phyloP scores from a whole-genome alignment of 139 green algal species.

The Closterium sp. region DNA sequence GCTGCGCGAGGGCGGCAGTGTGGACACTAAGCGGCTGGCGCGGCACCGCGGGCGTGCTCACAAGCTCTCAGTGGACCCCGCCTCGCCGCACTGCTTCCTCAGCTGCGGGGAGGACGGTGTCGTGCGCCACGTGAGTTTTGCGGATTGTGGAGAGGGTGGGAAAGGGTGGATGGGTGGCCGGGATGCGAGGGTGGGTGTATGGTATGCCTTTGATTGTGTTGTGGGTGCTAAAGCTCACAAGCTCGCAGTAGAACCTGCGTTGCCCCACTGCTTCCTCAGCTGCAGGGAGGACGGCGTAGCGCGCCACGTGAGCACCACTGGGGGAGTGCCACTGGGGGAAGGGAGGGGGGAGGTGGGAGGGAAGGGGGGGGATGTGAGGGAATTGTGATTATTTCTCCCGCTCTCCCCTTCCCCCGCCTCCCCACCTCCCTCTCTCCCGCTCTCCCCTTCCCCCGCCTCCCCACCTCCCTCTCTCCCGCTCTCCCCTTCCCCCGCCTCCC shows the following conservation, averaged over 20 bases:
- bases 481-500: neutral
- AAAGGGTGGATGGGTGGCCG: too few species aligned
- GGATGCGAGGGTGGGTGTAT: neutral
- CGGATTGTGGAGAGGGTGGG: too few species aligned
- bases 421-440: neutral
- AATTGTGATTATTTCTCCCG: too few species aligned
- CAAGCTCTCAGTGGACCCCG: slow-evolving; percentile 58
- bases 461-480: neutral
- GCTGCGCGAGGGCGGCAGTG: slow-evolving; percentile 45
- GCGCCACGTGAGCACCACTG: too few species aligned
- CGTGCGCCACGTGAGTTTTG: slow-evolving; percentile 38
- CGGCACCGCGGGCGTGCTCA: slow-evolving; percentile 56
- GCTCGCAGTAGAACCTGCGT: slow-evolving; percentile 53
- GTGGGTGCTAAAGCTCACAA: slow-evolving; percentile 52
- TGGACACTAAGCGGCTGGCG: slow-evolving; percentile 49
- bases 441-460: neutral
- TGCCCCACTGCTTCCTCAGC: slow-evolving; percentile 43
- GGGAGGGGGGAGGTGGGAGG: too few species aligned
- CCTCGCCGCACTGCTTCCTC: slow-evolving; percentile 53
- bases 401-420: neutral
- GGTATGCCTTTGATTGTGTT: neutral
- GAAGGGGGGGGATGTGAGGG: neutral
- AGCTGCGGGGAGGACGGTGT: slow-evolving; percentile 63
- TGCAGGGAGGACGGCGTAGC: too few species aligned
- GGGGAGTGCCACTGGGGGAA: too few species aligned